phyloP scores from a whole-genome alignment of 2,329 filamentous ascomycete species.

The Aspergillus texensis region DNA sequence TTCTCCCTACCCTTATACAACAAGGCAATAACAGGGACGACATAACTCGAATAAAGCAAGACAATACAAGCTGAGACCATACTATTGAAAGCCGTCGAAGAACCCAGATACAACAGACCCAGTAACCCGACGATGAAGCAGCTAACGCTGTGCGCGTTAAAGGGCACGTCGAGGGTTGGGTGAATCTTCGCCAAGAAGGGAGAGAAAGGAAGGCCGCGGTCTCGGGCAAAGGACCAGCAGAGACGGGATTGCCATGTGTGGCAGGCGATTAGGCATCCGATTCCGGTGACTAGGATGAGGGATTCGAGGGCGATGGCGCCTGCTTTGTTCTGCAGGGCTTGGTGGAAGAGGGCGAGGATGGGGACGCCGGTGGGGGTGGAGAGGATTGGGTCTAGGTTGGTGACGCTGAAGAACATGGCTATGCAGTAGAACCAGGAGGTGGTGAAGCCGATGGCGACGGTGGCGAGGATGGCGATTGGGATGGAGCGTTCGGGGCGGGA shows the following conservation, averaged over 20 bases:
- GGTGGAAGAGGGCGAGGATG: conserved; percentile 51
- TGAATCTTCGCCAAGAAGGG: conserved; percentile 45
- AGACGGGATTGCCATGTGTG: conserved; percentile 55
- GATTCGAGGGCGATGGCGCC: conserved; percentile 50
- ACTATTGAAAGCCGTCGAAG: conserved; percentile 45
- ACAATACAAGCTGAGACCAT: conserved; percentile 51
- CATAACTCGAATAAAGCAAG: conserved; percentile 52
- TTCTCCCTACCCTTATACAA: conserved; percentile 47
- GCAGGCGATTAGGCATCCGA: conserved; percentile 49
- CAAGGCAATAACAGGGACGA: conserved; percentile 51
- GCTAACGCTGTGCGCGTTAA: conserved; percentile 48
- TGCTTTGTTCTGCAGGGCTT: conserved; percentile 43
- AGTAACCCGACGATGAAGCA: conserved; percentile 49
- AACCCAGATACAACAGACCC: conserved; percentile 52
- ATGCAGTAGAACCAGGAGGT: conserved; percentile 54
- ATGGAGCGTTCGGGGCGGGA: conserved; percentile 50
- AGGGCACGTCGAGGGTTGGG: conserved; percentile 46
- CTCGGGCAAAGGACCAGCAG: conserved; percentile 57
- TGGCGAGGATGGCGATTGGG: conserved; percentile 54
- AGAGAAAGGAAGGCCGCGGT: conserved; percentile 52
- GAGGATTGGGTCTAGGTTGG: conserved; percentile 47
- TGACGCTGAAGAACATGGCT: conserved; percentile 54
- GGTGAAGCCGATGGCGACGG: conserved; percentile 53
- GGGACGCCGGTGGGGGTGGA: conserved; percentile 48
- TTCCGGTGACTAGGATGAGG: conserved; percentile 50